These are phyloP conservation scores for Plasmopara viticola DNA, from an alignment of 352 stramenopile genomes.

Conservation along the genomic window DNA sequence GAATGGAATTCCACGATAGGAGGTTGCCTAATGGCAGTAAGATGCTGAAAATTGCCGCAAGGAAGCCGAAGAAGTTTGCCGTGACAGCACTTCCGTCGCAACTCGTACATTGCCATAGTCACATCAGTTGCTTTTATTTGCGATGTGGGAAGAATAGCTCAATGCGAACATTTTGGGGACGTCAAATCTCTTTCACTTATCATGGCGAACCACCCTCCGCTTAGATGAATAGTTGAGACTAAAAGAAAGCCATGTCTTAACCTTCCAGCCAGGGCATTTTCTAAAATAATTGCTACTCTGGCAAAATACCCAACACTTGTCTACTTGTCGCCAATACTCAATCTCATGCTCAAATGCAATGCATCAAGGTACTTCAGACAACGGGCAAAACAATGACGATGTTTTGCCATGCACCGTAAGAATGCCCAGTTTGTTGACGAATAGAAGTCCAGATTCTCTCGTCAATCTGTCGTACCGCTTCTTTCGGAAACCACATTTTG, in stretches of 20 bases:
- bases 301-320: neutral
- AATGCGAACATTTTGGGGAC: neutral
- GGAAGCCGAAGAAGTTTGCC: neutral
- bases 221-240: neutral
- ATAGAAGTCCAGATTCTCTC: neutral
- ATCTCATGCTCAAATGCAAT: neutral
- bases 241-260: neutral
- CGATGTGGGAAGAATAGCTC: neutral
- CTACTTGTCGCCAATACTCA: neutral
- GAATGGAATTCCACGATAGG: neutral
- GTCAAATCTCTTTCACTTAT: neutral
- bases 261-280: neutral
- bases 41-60: neutral
- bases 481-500: neutral
- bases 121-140: neutral
- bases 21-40: neutral
- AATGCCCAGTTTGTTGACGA: conserved; percentile 1
- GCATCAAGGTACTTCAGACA: too few relatives aligned
- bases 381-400: neutral
- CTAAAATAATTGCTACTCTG: neutral
- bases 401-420: conserved; percentile 2
- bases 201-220: too few relatives aligned
- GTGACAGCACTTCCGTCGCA: too few relatives aligned
- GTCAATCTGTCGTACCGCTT: neutral
- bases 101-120: neutral